Conservation (phyloP, 2,329 filamentous ascomycete genomes). For the Fusarium secorum region DNA sequence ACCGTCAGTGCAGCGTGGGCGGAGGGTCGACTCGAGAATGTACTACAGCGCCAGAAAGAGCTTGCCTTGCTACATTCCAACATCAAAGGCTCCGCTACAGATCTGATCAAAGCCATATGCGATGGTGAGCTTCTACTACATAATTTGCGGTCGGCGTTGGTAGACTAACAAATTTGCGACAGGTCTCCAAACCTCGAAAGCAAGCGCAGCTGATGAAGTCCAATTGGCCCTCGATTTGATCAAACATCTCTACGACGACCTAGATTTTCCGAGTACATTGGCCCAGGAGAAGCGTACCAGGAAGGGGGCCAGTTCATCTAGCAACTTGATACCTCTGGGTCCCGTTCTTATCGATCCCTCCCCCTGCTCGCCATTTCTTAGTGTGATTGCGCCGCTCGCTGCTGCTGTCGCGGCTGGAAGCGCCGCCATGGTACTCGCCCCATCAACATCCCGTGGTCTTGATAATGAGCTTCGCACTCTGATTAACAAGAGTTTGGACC, state of each 20-base stretch:
- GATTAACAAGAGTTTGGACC: neutral
- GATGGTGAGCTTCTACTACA: neutral
- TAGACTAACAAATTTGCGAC: neutral
- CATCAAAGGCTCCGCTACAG: neutral
- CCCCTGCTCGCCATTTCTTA: neutral
- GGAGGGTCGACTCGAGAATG: neutral
- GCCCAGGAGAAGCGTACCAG: neutral
- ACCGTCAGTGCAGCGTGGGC: neutral
- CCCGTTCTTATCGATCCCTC: neutral
- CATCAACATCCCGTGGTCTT: no score
- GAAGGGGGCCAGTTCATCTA: neutral
- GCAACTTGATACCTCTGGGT: neutral
- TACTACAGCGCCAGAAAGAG: conserved; percentile 5
- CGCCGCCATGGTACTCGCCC: neutral
- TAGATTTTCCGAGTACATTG: neutral
- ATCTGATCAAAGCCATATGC: neutral
- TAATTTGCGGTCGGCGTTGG: no score
- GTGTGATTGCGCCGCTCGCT: neutral
- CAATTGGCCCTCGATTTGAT: neutral
- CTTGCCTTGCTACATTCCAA: neutral
- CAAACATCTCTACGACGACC: neutral
- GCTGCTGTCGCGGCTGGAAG: neutral
- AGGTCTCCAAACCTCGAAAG: neutral
- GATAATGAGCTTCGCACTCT: neutral
- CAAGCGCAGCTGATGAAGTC: neutral